Evolutionary conservation across 129 eudicot genomes (phyloP), one percentile per base, ranked within the genome.

Genomic region (Chrysanthemum makinoi): DNA sequence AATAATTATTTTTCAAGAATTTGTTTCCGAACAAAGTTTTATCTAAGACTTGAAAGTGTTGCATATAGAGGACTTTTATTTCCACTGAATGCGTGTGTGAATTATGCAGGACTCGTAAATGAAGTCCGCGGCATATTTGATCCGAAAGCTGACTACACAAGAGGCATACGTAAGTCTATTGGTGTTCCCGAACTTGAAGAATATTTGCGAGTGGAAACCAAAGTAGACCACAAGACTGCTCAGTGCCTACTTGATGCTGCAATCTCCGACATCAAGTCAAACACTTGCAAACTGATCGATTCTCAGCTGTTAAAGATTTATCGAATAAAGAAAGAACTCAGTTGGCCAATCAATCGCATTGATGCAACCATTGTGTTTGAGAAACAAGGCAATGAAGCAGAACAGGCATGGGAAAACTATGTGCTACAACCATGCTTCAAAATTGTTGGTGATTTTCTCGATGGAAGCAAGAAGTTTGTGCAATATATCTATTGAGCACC

Each of bases 121-220:
- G 84, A 80, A n/a, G 74, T 80, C 9, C 9, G 80, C n/a, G 19
- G 3, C 12, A 26, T 69, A 6, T 75, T 20, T 55, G 53, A 43
- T 26, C 69, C 73, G 17, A 51, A 56, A 30, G 72, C 76, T 5
- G 64, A 75, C 47, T 75, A 80, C 62, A 22, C 33, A 11, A 62
- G 22, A 19, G 84, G 77, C 2, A 53, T 80, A 24, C 39, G 80
- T 16, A 59, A 69, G 43, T 74, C 84, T 14, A 80, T 80, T 52
- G 84, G 84, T 3, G 84, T 75, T 17, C 80, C 80, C 2, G 84
- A 80, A 56, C 18, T 80, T 2, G 73, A 80, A 12, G 17, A 18
- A 0, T 75, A 57, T 61, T 30, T 80, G 6, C 3, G 11, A 28
- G 62, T 30, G 14, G 84, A 80, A 53, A 28, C 26, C 15, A 58